Base-by-base conservation (phyloP, 306 rosid species). In the Inga laurina region DNA sequence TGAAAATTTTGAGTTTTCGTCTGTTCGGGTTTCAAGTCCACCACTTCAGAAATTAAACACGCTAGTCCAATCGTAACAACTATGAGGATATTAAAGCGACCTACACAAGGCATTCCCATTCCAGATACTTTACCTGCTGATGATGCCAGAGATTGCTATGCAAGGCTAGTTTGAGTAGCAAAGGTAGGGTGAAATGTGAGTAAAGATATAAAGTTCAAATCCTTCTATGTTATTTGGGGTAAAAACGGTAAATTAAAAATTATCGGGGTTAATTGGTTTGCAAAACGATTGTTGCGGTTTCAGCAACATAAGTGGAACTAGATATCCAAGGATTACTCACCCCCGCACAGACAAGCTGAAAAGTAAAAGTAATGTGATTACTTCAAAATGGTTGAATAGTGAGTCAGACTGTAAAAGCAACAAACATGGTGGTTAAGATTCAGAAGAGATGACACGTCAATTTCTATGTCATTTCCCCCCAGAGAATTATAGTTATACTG, bases 391-490 rank as follows among this genome's bases (percentile, higher is more conserved):
- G 48, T 70, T 15, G 70, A 32, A 71, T 44, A 76, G 37, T 2
- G 39, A 27, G 62, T 32, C 77, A 61, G 41, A 79, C 49, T 3
- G 19, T 1, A 74, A 71, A 79, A 77, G 78, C 81, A 78, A 59
- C 27, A 35, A 75, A 75, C 35, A 21, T 22, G 5, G 76, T 24
- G 69, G 72, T 37, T 54, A 78, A 62, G 41, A 51, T 21, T 62
- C 6, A 10, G 66, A 73, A 43, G 41, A 13, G 43, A 65, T 30
- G 41, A 21, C 30, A 59, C 41, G 46, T 2, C 48, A 85, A 46
- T 71, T 65, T 76, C 48, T 76, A 44, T 82, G 77, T 82, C 76
- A 65, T 75, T 74, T 75, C 75, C 78, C 51, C 51, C 18, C 16
- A 27, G 18, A 69, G 57, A 76, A 62, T 24, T 27, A 69, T 79